Evolutionary conservation across 257 asterid genomes (phyloP), one percentile per base, ranked within the genome.

Genomic region (Plantago elongata): DNA sequence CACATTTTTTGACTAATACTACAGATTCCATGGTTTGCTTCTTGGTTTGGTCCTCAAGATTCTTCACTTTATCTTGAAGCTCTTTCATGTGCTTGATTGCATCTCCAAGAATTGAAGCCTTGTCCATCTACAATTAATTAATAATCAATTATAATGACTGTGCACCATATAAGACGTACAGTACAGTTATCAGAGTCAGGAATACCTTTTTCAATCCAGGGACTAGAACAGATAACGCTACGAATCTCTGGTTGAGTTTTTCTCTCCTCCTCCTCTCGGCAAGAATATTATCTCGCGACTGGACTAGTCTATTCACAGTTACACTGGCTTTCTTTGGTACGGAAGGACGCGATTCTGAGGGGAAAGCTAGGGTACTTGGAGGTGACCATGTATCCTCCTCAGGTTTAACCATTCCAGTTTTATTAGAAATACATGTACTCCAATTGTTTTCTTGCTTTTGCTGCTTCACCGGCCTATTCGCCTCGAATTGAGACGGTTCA

Each of bases 241-340:
- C 84, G 84, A 90, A 88, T 58, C 85, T 83, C 62, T 84, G 94
- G 78, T 81, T 88, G 60, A 88, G 89, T 38, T 85, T 90, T 69
- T 90, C 95, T 57, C 96, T 77, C 61, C 96, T 75, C 69, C 75
- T 85, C 62, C 98, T 79, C 81, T 90, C 98, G 34, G 96, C 96
- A 17, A 90, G 65, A 51, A 88, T 79, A 64, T 88, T 96, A 69
- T 88, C 96, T 56, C 85, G 96, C 18, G 89, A 81, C 44, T 76
- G 88, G 47, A 86, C 15, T 27, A 75, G 47, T 64, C 72, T 74
- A 17, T 72, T 77, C 30, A 72, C 74, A 10, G 76, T 85, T 60
- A 77, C 82, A 11, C 72, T 5, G 7, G 2, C 12, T 17, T 81
- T 67, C 72, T 78, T 86, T 45, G 72, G 62, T 49, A 64, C 79